phyloP scores from a whole-genome alignment of 768 basidiomycete species.

The Phylloporus sp. region DNA sequence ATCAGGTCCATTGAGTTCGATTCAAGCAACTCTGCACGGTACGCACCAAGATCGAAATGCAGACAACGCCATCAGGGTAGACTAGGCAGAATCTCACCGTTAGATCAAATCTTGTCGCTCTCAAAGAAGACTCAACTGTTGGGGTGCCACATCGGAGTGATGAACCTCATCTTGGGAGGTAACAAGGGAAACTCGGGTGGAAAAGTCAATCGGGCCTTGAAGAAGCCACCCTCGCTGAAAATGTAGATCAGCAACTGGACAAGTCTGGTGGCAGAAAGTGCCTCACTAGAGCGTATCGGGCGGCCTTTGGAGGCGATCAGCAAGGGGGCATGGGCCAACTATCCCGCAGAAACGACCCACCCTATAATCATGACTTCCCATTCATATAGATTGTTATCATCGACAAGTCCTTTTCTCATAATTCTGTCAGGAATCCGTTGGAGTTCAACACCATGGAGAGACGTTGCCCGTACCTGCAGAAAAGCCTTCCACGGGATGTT shows the following conservation, averaged over 20 bases:
- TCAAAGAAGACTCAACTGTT: constrained; percentile 63
- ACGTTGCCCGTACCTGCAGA: constrained; percentile 67
- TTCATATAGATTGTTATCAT: constrained; percentile 91
- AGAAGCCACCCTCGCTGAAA: constrained; percentile 88
- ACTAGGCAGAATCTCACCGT: constrained; percentile 44
- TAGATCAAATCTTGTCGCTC: not conserved
- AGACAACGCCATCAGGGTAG: constrained; percentile 89
- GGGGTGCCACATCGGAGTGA: constrained; percentile 96
- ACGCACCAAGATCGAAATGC: constrained; percentile 89
- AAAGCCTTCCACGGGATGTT: constrained; percentile 93
- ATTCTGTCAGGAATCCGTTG: constrained; percentile 33
- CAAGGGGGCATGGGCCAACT: constrained; percentile 6
- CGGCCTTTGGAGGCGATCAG: constrained; percentile 51
- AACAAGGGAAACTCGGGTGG: constrained; percentile 86
- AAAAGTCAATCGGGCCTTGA: constrained; percentile 87
- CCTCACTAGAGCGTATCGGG: constrained; percentile 88
- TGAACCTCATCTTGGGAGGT: constrained; percentile 95
- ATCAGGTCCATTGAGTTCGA: constrained; percentile 2
- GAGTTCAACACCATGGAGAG: constrained; percentile 27
- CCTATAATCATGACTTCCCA: constrained; percentile 97
- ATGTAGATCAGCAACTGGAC: constrained; percentile 1
- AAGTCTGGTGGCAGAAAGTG: not conserved
- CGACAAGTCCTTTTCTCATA: constrained; percentile 70
- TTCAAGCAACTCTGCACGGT: not conserved
- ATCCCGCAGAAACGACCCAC: constrained; percentile 41